Evolutionary conservation across 352 stramenopile genomes (phyloP), one percentile per base, ranked within the genome.

Genomic region (Thraustotheca clavata): DNA sequence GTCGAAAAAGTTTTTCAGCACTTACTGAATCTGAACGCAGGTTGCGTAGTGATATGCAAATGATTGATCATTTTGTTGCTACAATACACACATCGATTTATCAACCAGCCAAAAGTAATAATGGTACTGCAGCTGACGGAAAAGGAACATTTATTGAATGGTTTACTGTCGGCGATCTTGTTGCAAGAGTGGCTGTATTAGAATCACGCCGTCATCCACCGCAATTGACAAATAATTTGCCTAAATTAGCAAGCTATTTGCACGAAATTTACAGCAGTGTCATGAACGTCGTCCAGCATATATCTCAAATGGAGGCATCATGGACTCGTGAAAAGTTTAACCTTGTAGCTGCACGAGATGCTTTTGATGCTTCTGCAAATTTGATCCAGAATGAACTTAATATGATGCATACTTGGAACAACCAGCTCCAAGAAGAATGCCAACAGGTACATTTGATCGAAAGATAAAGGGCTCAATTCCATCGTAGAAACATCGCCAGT

Each of bases 241-340:
- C 57, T 6, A 43, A 43, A 16, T 27, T 65, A 22, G 38, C 57
- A 32, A 31, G 41, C 2, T 65, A 41, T n/a, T 33, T 65, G 22
- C 14, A 65, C 57, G n/a, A 26, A 3, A 18, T 71, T 14, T 35
- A 48, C 2, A 14, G 2, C 6, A n/a, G 27, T 20, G 33, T 68
- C 6, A 11, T 2, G 1, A 18, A 31, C 0, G 26, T 69, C 7
- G 26, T 54, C 7, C 41, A 18, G 0, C 50, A 75, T 27, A 26
- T 76, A 1, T 57, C 65, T 16, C 43, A 18, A 6, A 36, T 65
- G 7, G 33, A 69, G n/a, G 60, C 48, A 7, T 83, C 76, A 1
- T 86, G 76, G 75, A 18, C 49, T n/a, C 63, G 70, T 1, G 75
- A 86, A 27, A 72, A 72, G 4, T 34, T 43, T 5, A 73, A 81